Conservation (phyloP, 257 asterid genomes). For the Capsicum rhomboideum region DNA sequence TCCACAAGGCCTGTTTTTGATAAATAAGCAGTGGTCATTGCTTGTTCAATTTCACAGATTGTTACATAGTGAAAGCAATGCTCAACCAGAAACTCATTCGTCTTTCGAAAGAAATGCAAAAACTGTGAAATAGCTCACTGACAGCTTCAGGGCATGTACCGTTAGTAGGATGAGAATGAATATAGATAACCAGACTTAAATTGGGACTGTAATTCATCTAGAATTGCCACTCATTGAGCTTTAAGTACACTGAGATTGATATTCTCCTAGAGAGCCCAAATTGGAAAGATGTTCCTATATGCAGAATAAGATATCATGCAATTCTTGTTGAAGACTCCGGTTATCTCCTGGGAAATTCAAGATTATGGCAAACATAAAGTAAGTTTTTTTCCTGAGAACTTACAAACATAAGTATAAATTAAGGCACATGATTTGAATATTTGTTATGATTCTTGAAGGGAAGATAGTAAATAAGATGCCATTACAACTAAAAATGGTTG, state of each 20-base stretch:
- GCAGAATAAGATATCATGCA: slow-evolving; percentile 12
- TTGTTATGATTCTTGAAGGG: not conserved
- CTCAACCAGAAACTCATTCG: not conserved
- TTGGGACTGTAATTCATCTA: no score
- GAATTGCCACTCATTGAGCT: not conserved
- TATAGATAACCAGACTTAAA: not conserved
- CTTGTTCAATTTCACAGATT: not conserved
- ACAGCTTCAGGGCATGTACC: not conserved
- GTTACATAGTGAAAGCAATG: not conserved
- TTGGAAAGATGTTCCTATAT: slow-evolving; percentile 11
- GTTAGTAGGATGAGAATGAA: not conserved
- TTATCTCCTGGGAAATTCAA: not conserved
- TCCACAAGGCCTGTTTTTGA: not conserved
- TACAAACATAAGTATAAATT: not conserved
- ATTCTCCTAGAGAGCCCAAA: slow-evolving; percentile 19
- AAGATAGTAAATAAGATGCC: not conserved
- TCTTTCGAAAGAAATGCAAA: not conserved
- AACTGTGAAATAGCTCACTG: not conserved
- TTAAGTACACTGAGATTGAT: not conserved
- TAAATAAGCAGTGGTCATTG: not conserved
- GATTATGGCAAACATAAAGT: not conserved
- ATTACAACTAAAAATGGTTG: not conserved
- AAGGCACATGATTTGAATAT: not conserved
- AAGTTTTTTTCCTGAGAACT: not conserved
- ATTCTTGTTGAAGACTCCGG: slow-evolving; percentile 3